Conservation (phyloP, 1,284 basidiomycete species). For the Papiliotrema flavescens region DNA sequence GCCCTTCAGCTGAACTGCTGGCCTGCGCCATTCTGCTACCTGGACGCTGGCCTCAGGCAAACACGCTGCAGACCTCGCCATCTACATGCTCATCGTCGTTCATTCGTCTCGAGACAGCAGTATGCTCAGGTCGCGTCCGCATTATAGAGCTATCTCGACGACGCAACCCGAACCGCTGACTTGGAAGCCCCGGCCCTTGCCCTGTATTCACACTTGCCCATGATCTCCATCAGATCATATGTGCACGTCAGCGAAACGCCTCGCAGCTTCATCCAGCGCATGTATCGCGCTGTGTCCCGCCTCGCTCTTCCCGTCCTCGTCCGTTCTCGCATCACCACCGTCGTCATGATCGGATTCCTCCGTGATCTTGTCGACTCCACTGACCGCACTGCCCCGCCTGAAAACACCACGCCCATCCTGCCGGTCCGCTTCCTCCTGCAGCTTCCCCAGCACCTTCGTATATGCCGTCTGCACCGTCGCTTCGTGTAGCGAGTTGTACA, state of each 20-base stretch:
- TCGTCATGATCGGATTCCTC: neutral
- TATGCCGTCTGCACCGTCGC: constrained; percentile 23
- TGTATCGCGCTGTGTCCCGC: constrained; percentile 5
- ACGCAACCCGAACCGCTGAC: no score
- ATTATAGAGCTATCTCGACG: no score
- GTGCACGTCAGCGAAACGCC: neutral
- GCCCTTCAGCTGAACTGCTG: no score
- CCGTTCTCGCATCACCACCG: neutral
- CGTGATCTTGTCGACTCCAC: neutral
- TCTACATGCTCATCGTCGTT: no score
- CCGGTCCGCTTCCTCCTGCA: neutral
- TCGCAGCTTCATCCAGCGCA: constrained; percentile 9
- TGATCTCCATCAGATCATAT: neutral
- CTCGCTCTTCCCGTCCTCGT: neutral
- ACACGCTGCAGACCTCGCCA: no score
- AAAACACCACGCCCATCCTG: neutral
- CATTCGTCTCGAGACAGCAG: no score
- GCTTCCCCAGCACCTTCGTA: constrained; percentile 13
- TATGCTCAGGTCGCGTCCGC: no score
- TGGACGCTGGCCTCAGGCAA: no score
- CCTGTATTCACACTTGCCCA: neutral
- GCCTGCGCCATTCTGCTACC: no score
- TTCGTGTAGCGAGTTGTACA: no score
- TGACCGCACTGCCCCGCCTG: neutral
- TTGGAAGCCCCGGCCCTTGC: neutral